Base-by-base conservation (phyloP, 202 grass and related monocot species). In the Carex arenaria region DNA sequence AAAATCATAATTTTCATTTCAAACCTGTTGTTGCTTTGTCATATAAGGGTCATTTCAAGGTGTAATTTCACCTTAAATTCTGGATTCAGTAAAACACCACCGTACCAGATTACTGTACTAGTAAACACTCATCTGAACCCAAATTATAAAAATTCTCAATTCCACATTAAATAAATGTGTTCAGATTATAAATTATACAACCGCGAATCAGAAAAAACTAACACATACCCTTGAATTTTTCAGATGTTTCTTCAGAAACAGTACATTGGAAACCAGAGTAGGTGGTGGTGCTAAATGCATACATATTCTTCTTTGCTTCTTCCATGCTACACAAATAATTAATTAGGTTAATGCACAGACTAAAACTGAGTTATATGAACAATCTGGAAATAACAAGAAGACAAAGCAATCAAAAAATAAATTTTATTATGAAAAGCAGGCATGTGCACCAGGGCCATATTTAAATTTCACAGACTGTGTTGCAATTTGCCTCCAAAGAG, bases 231-330 rank as follows among this genome's bases (percentile, higher is more conserved):
- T 98, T 95, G 83, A 98, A 98, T 86, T 98, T 98, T 83, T 95
- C 96, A 66, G 96, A 98, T 40, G 93, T 93, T 87, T 98, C 93
- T 90, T 98, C 96, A 20, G 90, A 87, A 1, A 98, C 91, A 5
- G 96, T 98, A 80, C 93, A 98, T 30, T 98, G 96, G 84, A 98
- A 98, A 22, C 93, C 93, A 1, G 96, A 95, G 73, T 98, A 98
- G 17, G 96, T 98, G 52, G 93, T 95, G 1, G 96, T 95, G 85
- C 96, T 98, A 62, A 98, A 98, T 30, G 96, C 93, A 87, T 98
- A 98, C 96, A 98, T 92, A 87, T 95, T 95, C 85, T 95, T 98
- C 93, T 95, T 98, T n/a, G 93, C 96, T 87, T 98, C 96, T 90
- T 98, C 96, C 91, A 98, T 98, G 85, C 96, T 98, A 10, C 81